Evolutionary conservation across 768 basidiomycete species (phyloP).

Genomic region (Lactarius akahatsu): DNA sequence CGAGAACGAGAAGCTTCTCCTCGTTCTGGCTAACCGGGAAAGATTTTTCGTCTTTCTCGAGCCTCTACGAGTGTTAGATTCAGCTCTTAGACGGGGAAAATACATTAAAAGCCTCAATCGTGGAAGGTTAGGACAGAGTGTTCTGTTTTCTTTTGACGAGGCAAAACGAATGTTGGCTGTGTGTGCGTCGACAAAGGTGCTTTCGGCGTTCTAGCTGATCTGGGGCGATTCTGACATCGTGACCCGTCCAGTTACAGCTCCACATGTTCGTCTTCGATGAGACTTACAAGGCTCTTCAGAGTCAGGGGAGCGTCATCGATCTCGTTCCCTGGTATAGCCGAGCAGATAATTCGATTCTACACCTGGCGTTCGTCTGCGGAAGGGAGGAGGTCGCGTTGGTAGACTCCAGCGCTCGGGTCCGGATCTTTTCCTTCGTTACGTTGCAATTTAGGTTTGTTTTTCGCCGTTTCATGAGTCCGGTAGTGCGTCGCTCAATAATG

Average conservation of each 20-base stretch:
- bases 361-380: constrained; percentile 46
- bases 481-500: background rate
- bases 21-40: constrained; percentile 11
- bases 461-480: background rate
- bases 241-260: constrained; percentile 35
- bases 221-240: background rate
- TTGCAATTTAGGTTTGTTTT: constrained; percentile 50
- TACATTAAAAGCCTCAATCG: constrained; percentile 36
- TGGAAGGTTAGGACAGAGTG: constrained; percentile 47
- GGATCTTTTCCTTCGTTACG: constrained; percentile 54
- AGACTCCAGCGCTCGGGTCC: constrained; percentile 43
- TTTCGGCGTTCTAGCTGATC: background rate
- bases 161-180: constrained; percentile 49
- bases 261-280: constrained; percentile 52
- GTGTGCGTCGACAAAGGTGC: constrained; percentile 45
- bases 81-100: background rate
- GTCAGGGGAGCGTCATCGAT: constrained; percentile 41
- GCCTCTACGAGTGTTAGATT: constrained; percentile 6
- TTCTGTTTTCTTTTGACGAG: constrained; percentile 53
- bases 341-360: constrained; percentile 33
- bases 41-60: constrained; percentile 19
- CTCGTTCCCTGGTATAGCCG: constrained; percentile 46
- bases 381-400: constrained; percentile 54
- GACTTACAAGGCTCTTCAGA: constrained; percentile 41
- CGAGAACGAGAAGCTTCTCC: constrained; percentile 18